Conservation (phyloP, 1,284 basidiomycete species). For the Microbotryomycetes sp. region DNA sequence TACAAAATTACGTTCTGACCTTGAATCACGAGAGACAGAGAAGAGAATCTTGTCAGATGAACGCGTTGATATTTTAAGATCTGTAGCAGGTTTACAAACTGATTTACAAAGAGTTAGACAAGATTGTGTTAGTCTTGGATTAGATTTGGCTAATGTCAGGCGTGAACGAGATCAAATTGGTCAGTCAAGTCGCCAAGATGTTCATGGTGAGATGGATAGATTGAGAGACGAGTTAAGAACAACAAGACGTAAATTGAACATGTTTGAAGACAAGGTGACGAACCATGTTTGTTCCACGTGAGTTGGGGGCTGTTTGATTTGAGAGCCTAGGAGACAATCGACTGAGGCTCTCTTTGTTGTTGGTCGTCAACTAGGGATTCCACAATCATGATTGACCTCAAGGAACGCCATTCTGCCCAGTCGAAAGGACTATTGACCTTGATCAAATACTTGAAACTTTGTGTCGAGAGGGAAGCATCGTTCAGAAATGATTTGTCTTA, state of each 20-base stretch:
- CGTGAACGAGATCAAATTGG: slow-evolving; percentile 61
- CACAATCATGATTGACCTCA: slow-evolving; percentile 30
- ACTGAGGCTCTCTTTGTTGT: neutral
- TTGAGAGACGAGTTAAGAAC: slow-evolving; percentile 58
- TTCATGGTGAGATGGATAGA: slow-evolving; percentile 58
- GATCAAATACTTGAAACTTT: slow-evolving; percentile 85
- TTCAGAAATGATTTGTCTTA: slow-evolving; percentile 72
- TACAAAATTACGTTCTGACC: too few species aligned
- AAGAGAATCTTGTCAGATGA: slow-evolving; percentile 49
- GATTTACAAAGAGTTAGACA: slow-evolving; percentile 47
- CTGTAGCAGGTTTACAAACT: slow-evolving; percentile 57
- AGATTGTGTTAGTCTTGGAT: slow-evolving; percentile 27
- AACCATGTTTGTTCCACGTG: slow-evolving; percentile 56
- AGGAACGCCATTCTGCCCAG: slow-evolving; percentile 65
- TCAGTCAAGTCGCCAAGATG: slow-evolving; percentile 51
- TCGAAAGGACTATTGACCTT: slow-evolving; percentile 81
- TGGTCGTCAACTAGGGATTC: slow-evolving; percentile 34
- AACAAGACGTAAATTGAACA: slow-evolving; percentile 50
- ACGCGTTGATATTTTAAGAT: slow-evolving; percentile 56
- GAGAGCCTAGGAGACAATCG: neutral
- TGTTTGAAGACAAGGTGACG: slow-evolving; percentile 49
- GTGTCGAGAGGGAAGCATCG: slow-evolving; percentile 75
- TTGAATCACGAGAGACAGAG: slow-evolving; percentile 14
- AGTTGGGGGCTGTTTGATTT: slow-evolving; percentile 38
- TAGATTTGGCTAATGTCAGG: slow-evolving; percentile 48